Base-by-base conservation (phyloP, 2,329 filamentous ascomycete genomes). In the Hypoxylon sp. region DNA sequence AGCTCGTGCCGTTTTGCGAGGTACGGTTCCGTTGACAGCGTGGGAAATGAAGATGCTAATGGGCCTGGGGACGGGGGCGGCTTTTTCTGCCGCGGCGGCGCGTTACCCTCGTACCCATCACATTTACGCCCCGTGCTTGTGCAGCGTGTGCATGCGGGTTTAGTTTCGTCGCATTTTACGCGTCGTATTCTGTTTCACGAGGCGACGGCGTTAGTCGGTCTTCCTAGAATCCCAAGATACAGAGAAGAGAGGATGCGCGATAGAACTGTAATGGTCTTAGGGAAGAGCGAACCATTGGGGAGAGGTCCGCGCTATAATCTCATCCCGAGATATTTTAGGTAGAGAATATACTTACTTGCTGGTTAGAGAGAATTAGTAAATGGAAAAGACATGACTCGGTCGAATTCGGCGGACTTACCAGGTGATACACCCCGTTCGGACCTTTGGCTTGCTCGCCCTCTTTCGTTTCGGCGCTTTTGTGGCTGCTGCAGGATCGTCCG, bases 371-470 rank as follows among this genome's bases (percentile, higher is more conserved):
- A 48, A 43, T 66, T 62, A 64, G 56, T 34, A 30, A 41, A 23
- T 9, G 21, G 16, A 37, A 16, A 23, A 50, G 21, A 23, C 16
- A 32, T 16, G 41, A 30, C 47, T 27, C 14, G 34, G 46, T 12
- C 7, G 27, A 37, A n/a, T 16, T 16, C 14, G 27, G 43, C 16
- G 30, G 39, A 52, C 78, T 70, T 64, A 80, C 79, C 78, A 81
- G 43, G 79, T 81, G 16, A 80, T 77, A 68, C 79, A 81, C 12
- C 79, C 79, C 2, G 79, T 81, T 11, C 76, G 72, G 27, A 79
- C 79, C 66, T 80, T 81, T 16, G 78, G 77, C 67, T 77, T 79
- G 63, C 76, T 79, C 14, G 76, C 77, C 53, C 78, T 72, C 25
- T 74, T 79, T 7, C 77, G 69, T 21, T 71, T 71, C 11, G 61